Conservation (phyloP, 768 basidiomycete species). For the Grammothele lineata region DNA sequence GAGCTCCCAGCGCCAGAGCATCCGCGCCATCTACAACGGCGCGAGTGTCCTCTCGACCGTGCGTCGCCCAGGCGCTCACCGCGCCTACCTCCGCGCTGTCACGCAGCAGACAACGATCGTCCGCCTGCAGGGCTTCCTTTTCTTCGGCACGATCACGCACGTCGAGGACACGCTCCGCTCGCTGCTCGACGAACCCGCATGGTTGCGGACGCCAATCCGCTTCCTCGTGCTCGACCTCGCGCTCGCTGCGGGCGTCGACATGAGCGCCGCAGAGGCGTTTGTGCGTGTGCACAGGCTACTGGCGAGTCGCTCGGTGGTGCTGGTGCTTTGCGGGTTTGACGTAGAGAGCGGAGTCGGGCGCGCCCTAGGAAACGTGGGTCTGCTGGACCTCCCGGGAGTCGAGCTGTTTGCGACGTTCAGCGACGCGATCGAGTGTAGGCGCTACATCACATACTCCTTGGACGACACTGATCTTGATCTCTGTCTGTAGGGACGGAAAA, state of each 20-base stretch:
- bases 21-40: slow-evolving; percentile 80
- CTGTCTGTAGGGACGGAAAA: slow-evolving; percentile 85
- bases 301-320: slow-evolving; percentile 65
- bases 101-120: slow-evolving; percentile 88
- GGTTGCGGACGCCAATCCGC: slow-evolving; percentile 72
- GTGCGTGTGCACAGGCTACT: slow-evolving; percentile 85
- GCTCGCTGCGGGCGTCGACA: slow-evolving; percentile 86
- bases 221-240: slow-evolving; percentile 89
- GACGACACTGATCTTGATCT: neutral
- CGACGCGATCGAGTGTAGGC: slow-evolving; percentile 89
- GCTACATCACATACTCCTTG: neutral
- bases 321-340: slow-evolving; percentile 83
- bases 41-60: slow-evolving; percentile 87
- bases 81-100: slow-evolving; percentile 88
- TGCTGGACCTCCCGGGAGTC: slow-evolving; percentile 73
- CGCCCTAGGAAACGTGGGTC: slow-evolving; percentile 73
- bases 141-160: slow-evolving; percentile 88
- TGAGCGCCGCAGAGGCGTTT: slow-evolving; percentile 94
- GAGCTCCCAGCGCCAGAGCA: slow-evolving; percentile 80
- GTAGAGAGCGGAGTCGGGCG: slow-evolving; percentile 61
- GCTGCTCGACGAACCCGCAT: slow-evolving; percentile 65
- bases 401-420: slow-evolving; percentile 80
- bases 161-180: slow-evolving; percentile 86
- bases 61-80: slow-evolving; percentile 80
- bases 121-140: slow-evolving; percentile 85